Evolutionary conservation across 495 filamentous ascomycete genomes (phyloP).

Genomic region (Xeromyces bisporus): DNA sequence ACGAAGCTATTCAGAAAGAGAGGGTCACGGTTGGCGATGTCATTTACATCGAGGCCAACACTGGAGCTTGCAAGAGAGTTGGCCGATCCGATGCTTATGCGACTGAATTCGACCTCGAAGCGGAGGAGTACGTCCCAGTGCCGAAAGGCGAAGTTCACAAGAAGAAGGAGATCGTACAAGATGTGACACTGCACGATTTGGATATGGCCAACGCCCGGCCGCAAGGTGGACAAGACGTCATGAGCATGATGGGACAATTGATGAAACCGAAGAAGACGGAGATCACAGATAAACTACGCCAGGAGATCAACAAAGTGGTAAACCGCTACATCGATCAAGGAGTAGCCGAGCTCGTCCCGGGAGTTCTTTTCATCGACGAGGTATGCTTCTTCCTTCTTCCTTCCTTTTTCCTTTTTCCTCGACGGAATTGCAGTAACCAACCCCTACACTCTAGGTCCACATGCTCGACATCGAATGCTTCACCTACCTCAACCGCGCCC

Average conservation of each 20-base stretch:
- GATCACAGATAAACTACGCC: constrained; percentile 88
- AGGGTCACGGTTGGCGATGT: constrained; percentile 89
- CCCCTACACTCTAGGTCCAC: constrained; percentile 46
- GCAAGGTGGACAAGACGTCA: constrained; percentile 92
- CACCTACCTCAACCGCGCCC: constrained; percentile 92
- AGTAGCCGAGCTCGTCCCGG: constrained; percentile 91
- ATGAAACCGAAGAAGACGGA: constrained; percentile 99
- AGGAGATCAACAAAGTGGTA: constrained; percentile 97
- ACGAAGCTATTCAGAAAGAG: constrained; percentile 98
- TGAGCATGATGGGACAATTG: constrained; percentile 99
- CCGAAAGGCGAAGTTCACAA: constrained; percentile 98
- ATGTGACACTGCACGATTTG: constrained; percentile 89
- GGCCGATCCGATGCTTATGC: constrained; percentile 90
- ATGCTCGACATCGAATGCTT: constrained; percentile 99
- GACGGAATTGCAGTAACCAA: constrained; percentile 1
- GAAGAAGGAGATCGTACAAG: constrained; percentile 99
- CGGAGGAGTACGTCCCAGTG: constrained; percentile 95
- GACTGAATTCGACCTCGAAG: constrained; percentile 95
- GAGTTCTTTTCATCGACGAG: constrained; percentile 96
- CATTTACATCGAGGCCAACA: constrained; percentile 97
- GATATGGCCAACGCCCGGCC: constrained; percentile 93
- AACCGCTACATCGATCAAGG: constrained; percentile 96
- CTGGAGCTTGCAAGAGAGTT: constrained; percentile 89
- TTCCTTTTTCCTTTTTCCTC: neutral
- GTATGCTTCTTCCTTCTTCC: constrained; percentile 29